These are phyloP conservation scores for Phlegmacium glaucopus DNA, from an alignment of 768 basidiomycete genomes.

Conservation along the genomic window DNA sequence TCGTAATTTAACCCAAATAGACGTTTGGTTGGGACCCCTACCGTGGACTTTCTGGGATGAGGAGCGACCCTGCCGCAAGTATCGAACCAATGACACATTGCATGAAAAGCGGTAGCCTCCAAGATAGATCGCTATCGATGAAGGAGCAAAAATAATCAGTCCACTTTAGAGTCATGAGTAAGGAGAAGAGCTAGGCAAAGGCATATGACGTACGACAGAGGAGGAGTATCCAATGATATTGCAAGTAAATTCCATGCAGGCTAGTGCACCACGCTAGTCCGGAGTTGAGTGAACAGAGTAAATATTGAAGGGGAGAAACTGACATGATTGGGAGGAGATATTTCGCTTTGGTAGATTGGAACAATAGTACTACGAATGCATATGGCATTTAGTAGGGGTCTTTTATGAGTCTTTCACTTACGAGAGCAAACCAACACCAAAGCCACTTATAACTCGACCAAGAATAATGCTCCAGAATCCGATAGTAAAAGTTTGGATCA, in stretches of 20 bases:
- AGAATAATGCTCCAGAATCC: slow-evolving; percentile 81
- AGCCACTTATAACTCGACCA: slow-evolving; percentile 80
- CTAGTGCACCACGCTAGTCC: slow-evolving; percentile 77
- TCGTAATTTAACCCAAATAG: slow-evolving; percentile 24
- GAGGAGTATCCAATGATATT: slow-evolving; percentile 90
- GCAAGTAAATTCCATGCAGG: slow-evolving; percentile 94
- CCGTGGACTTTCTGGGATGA: slow-evolving; percentile 91
- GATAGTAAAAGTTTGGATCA: slow-evolving; percentile 76
- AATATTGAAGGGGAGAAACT: slow-evolving; percentile 16
- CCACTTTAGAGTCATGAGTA: slow-evolving; percentile 52
- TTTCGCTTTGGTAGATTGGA: slow-evolving; percentile 94
- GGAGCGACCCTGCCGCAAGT: slow-evolving; percentile 72
- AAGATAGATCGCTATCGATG: slow-evolving; percentile 81
- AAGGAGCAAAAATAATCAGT: slow-evolving; percentile 92
- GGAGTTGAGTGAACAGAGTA: background rate
- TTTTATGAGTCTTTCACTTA: slow-evolving; percentile 34
- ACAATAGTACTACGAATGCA: slow-evolving; percentile 73
- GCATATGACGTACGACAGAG: slow-evolving; percentile 64
- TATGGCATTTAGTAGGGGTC: background rate
- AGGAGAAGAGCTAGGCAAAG: background rate
- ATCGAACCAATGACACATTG: slow-evolving; percentile 86
- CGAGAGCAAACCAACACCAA: slow-evolving; percentile 89
- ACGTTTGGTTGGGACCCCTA: slow-evolving; percentile 26
- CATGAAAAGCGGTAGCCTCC: slow-evolving; percentile 86
- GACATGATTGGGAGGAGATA: slow-evolving; percentile 89